These are phyloP conservation scores for Fusarium sacchari DNA, from an alignment of 2,329 filamentous ascomycete species.

Conservation along the genomic window DNA sequence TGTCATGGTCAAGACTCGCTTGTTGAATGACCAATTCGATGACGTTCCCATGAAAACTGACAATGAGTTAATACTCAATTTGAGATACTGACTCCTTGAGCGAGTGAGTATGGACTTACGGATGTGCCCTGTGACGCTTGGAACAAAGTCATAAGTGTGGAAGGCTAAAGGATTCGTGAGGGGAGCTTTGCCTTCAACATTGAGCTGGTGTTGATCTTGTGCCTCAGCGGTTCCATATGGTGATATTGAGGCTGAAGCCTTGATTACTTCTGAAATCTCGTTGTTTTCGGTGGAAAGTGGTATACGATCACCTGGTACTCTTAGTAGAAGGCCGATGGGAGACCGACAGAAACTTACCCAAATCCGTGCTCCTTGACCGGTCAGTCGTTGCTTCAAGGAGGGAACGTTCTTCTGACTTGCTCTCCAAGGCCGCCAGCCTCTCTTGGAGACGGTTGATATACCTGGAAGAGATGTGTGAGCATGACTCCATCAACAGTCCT, in stretches of 20 bases:
- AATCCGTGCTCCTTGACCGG: not conserved
- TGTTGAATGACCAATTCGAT: conserved; percentile 37
- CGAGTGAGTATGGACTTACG: not conserved
- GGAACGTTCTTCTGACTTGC: not conserved
- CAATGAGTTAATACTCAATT: not conserved
- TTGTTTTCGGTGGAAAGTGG: not conserved
- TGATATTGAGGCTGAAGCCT: conserved; percentile 1
- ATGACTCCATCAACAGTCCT: no score
- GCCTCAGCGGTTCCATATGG: not conserved
- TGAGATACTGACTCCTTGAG: accelerated
- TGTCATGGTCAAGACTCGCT: conserved; percentile 34
- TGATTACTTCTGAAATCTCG: not conserved
- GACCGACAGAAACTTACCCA: not conserved
- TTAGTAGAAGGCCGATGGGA: not conserved
- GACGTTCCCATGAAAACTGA: conserved; percentile 36
- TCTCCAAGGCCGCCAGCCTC: conserved; percentile 16
- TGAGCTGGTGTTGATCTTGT: not conserved
- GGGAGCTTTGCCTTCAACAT: conserved; percentile 21
- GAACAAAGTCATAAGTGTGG: conserved; percentile 35
- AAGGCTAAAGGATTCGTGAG: conserved; percentile 33
- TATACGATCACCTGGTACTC: not conserved
- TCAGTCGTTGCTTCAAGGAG: not conserved
- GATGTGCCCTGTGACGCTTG: conserved; percentile 13
- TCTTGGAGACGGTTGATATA: conserved; percentile 29
- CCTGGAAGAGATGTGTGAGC: not conserved